phyloP scores from a whole-genome alignment of 208 protist genomes.

The Balamuthia mandrillaris region DNA sequence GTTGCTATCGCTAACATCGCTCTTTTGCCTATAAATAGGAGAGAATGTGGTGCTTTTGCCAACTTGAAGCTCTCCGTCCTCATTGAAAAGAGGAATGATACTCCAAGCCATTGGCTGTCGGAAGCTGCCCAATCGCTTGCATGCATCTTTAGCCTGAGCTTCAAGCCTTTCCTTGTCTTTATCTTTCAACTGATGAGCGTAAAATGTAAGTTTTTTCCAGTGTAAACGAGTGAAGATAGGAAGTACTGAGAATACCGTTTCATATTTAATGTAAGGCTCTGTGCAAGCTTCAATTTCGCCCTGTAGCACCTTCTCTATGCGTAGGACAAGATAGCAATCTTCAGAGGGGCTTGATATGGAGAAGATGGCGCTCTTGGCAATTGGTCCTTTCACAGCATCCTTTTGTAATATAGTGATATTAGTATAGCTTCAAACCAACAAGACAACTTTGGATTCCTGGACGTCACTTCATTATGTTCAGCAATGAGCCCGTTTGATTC shows the following conservation, averaged over 20 bases:
- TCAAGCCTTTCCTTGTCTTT: neutral
- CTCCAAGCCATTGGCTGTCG: neutral
- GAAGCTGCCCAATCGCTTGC: neutral
- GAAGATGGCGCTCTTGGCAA: neutral
- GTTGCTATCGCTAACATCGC: too few relatives aligned
- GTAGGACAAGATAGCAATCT: constrained; percentile 49
- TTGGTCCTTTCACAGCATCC: too few relatives aligned
- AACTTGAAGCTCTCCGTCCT: too few relatives aligned
- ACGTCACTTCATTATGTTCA: too few relatives aligned
- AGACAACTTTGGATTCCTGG: too few relatives aligned
- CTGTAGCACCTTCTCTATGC: constrained; percentile 54
- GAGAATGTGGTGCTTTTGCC: too few relatives aligned
- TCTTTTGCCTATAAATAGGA: too few relatives aligned
- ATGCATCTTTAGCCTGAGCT: neutral
- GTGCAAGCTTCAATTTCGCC: constrained; percentile 12
- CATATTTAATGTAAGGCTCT: constrained; percentile 33
- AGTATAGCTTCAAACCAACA: too few relatives aligned
- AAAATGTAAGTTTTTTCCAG: too few relatives aligned
- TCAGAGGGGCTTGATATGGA: neutral
- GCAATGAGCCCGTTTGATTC: too few relatives aligned
- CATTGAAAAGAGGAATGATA: too few relatives aligned
- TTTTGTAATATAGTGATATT: too few relatives aligned
- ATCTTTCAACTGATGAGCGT: constrained; percentile 12
- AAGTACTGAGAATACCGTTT: neutral
- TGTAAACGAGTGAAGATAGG: neutral